Base-by-base conservation (phyloP, 2,329 filamentous ascomycete genomes). In the Nemania serpens region DNA sequence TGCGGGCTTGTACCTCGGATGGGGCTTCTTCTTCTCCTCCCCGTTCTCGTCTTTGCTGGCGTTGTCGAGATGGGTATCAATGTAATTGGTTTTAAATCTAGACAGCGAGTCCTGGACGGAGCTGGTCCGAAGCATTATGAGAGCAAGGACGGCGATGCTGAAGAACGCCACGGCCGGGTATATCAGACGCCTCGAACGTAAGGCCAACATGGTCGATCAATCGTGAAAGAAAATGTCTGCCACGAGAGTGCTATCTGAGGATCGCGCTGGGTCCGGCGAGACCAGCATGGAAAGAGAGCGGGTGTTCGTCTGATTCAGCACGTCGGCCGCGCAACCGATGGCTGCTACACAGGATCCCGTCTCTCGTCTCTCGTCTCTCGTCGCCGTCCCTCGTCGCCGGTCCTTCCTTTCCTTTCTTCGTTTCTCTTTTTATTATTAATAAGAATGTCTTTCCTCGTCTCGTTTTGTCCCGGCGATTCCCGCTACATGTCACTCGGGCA, bases 1-100 rank as follows among this genome's bases (percentile, higher is more conserved):
- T 17, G 68, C 55, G 2, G 75, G 73, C 22, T 75, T 76, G 65
- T 75, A 77, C 43, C 47, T 67, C 1, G 74, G 74, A 52, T 62
- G 66, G n/a, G 64, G 50, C 17, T 55, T 41, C n/a, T n/a, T n/a
- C n/a, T n/a, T n/a, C n/a, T n/a, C n/a, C n/a, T n/a, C n/a, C n/a
- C n/a, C n/a, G n/a, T n/a, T n/a, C 22, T 61, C 36, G 17, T 39
- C 37, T 6, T 42, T 33, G 33, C 51, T 12, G 12, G 36, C 54
- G 6, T 13, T 7, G 13, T n/a, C 25, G n/a, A n/a, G n/a, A n/a
- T 9, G 48, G 25, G 25, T 42, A 7, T 46, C 45, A 39, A 49
- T 49, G 10, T 56, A 22, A 18, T 36, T 42, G 33, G 59, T 34
- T 7, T 61, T 58, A 9, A 62, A 50, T 17, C 49, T 63, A 15